Conservation (phyloP, 1,139 yeast genomes). For the Scheffersomyces segobiensis region DNA sequence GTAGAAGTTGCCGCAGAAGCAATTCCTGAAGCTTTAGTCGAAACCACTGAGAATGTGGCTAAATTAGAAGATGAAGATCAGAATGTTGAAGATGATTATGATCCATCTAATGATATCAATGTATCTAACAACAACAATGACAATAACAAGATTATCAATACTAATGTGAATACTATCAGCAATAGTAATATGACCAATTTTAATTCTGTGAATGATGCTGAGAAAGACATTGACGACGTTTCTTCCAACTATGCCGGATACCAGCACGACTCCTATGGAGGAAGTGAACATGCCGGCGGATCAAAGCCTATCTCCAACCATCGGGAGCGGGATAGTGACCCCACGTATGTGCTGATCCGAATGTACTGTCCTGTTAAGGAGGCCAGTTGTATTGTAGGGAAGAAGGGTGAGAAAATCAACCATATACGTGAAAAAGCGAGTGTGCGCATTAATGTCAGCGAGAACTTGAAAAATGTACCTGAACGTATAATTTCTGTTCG, state of each 20-base stretch:
- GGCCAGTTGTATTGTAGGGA: constrained; percentile 75
- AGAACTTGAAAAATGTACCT: constrained; percentile 68
- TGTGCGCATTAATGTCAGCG: constrained; percentile 75
- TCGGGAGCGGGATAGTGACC: constrained; percentile 46
- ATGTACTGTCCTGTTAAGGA: constrained; percentile 79
- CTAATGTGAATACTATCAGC: no score
- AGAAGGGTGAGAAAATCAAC: constrained; percentile 71
- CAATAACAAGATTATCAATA: not conserved
- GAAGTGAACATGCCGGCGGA: not conserved
- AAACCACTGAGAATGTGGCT: not conserved
- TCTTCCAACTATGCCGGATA: not conserved
- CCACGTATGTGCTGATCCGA: constrained; percentile 64
- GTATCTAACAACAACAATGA: not conserved
- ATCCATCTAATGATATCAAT: not conserved
- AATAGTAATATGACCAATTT: no score
- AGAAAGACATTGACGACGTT: not conserved
- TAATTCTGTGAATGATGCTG: constrained; percentile 1
- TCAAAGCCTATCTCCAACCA: constrained; percentile 29
- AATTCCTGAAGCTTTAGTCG: not conserved
- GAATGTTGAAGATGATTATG: constrained; percentile 4
- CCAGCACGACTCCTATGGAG: not conserved
- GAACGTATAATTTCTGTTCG: constrained; percentile 77
- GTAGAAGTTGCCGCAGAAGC: constrained; percentile 1
- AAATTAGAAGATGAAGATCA: constrained; percentile 1
- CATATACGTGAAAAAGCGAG: constrained; percentile 65